A percentile compares a stretch with the other conserved stretches of the same genome.
Evolutionary conservation across 257 asterid genomes (phyloP).

Genomic region (Cynanchum wilfordii): DNA sequence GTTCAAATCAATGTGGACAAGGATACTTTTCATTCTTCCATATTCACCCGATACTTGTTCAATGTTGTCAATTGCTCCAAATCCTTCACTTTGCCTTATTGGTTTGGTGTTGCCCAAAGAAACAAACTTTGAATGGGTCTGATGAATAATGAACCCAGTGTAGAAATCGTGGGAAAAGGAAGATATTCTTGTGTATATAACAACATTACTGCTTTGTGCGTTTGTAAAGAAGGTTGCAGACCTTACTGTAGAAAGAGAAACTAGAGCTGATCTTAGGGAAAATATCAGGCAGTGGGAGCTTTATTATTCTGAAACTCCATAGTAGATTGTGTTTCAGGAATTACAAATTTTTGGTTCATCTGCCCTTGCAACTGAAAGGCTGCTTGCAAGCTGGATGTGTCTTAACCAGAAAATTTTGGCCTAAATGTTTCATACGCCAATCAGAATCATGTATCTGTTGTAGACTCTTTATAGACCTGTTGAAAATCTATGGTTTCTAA

Average conservation of each 20-base stretch:
- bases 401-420: background rate
- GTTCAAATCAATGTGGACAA: constrained; percentile 64
- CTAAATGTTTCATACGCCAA: background rate
- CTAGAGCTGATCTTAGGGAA: background rate
- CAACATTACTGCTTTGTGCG: background rate
- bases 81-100: constrained; percentile 65
- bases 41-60: constrained; percentile 66
- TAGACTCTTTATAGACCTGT: background rate
- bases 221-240: background rate
- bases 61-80: constrained; percentile 68
- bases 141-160: constrained; percentile 11
- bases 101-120: constrained; percentile 87
- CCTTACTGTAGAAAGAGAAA: background rate
- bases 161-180: background rate
- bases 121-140: constrained; percentile 48
- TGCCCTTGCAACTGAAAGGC: background rate
- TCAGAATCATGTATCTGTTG: background rate
- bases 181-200: background rate
- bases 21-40: constrained; percentile 82
- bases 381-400: background rate
- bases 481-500: background rate
- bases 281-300: background rate
- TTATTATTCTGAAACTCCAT: background rate
- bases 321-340: background rate
- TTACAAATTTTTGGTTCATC: background rate